These are phyloP conservation scores for Mollisia scopiformis DNA, from an alignment of 2,329 filamentous ascomycete species.

Conservation along the genomic window DNA sequence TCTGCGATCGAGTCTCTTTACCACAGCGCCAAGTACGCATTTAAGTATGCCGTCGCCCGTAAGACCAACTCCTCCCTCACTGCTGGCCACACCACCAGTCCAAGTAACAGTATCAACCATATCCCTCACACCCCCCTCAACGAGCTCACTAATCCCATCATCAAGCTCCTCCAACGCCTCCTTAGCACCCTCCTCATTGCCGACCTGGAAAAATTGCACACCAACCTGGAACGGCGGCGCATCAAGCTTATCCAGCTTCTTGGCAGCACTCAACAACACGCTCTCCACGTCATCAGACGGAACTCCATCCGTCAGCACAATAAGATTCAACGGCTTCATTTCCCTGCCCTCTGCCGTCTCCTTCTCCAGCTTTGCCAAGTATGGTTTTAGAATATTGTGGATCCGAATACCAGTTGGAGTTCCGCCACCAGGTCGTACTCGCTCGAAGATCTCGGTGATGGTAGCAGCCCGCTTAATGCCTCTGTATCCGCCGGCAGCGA, in stretches of 20 bases:
- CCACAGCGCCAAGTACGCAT: constrained; percentile 77
- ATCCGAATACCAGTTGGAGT: constrained; percentile 80
- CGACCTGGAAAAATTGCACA: constrained; percentile 96
- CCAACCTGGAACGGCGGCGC: constrained; percentile 84
- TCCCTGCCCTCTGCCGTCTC: constrained; percentile 39
- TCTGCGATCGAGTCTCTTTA: constrained; percentile 63
- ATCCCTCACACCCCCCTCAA: constrained; percentile 67
- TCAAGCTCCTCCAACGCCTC: constrained; percentile 73
- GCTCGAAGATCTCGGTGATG: constrained; percentile 72
- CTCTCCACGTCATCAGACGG: constrained; percentile 79
- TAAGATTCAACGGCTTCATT: constrained; percentile 84
- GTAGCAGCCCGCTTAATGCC: constrained; percentile 61
- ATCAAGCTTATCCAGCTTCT: constrained; percentile 68
- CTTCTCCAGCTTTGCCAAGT: constrained; percentile 60
- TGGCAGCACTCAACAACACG: constrained; percentile 68
- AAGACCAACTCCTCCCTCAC: constrained; percentile 50
- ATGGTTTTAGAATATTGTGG: constrained; percentile 71
- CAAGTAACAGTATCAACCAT: constrained; percentile 92
- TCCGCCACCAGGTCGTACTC: constrained; percentile 62
- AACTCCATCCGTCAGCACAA: constrained; percentile 88
- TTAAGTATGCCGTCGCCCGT: constrained; percentile 78
- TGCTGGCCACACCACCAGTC: constrained; percentile 43
- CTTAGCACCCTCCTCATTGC: constrained; percentile 67
- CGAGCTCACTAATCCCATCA: constrained; percentile 65
- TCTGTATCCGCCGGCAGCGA: constrained; percentile 58